These are phyloP conservation scores for Talaromyces sp. DNA, from an alignment of 2,329 filamentous ascomycete genomes.

Conservation along the genomic window DNA sequence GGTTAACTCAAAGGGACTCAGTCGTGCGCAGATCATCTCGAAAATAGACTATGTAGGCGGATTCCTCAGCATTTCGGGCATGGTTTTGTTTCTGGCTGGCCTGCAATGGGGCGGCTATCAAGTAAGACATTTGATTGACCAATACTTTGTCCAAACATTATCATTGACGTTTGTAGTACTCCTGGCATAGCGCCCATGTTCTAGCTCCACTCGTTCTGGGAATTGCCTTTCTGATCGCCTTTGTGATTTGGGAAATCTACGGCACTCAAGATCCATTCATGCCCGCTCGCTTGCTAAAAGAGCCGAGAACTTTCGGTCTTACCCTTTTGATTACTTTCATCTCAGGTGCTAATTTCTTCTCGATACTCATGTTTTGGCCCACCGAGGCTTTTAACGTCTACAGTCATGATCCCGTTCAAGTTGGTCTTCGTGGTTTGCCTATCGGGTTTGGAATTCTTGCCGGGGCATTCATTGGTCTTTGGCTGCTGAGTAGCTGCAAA, in stretches of 20 bases:
- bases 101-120: background rate
- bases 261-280: background rate
- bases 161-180: background rate
- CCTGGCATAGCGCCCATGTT: background rate
- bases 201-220: background rate
- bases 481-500: too few species aligned
- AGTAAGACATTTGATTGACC: background rate
- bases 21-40: background rate
- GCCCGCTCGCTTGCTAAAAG: background rate
- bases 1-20: too few species aligned
- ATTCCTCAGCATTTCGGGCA: background rate
- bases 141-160: background rate
- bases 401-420: too few species aligned
- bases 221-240: background rate
- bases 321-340: background rate
- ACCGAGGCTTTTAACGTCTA: background rate
- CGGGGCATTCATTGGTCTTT: too few species aligned
- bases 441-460: too few species aligned
- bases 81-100: background rate
- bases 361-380: background rate
- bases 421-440: too few species aligned
- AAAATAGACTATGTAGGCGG: background rate
- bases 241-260: background rate
- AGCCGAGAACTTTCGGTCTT: background rate
- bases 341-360: background rate